Percentiles rank a stretch among this genome's conserved stretches.
Conservation (phyloP, 1,284 basidiomycete genomes). For the Puccinia coronata region DNA sequence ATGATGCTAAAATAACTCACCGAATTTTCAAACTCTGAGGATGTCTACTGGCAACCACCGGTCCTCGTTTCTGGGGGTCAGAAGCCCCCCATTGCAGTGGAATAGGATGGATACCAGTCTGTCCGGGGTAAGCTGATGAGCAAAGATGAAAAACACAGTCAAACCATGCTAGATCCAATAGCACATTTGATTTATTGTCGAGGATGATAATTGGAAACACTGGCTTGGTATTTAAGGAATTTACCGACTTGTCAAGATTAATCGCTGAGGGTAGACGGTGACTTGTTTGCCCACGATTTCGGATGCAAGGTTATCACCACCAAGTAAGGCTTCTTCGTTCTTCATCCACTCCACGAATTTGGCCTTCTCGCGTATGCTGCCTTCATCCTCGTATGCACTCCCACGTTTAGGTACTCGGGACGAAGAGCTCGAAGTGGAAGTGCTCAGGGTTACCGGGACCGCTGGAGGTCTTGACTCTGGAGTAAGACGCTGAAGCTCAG, state of each 20-base stretch:
- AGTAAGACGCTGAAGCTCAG: not conserved
- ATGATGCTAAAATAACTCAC: not conserved
- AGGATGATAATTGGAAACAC: not conserved
- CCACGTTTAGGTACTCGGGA: conserved; percentile 9
- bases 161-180: not conserved
- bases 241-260: conserved; percentile 43
- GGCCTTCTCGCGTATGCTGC: conserved; percentile 19
- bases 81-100: conserved; percentile 79
- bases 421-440: conserved; percentile 17
- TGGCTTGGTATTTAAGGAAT: not conserved
- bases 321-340: conserved; percentile 16
- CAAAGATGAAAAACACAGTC: conserved; percentile 14
- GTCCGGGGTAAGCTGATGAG: conserved; percentile 69
- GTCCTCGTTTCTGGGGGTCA: conserved; percentile 71
- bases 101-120: conserved; percentile 73
- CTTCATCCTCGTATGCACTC: conserved; percentile 30
- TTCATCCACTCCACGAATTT: conserved; percentile 34
- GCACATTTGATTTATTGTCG: not conserved
- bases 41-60: conserved; percentile 84
- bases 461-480: not conserved
- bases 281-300: conserved; percentile 4
- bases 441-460: not conserved
- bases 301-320: conserved; percentile 3
- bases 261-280: conserved; percentile 34
- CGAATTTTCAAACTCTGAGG: conserved; percentile 80